Conservation (phyloP, 495 filamentous ascomycete species). For the Neurospora cerealis region DNA sequence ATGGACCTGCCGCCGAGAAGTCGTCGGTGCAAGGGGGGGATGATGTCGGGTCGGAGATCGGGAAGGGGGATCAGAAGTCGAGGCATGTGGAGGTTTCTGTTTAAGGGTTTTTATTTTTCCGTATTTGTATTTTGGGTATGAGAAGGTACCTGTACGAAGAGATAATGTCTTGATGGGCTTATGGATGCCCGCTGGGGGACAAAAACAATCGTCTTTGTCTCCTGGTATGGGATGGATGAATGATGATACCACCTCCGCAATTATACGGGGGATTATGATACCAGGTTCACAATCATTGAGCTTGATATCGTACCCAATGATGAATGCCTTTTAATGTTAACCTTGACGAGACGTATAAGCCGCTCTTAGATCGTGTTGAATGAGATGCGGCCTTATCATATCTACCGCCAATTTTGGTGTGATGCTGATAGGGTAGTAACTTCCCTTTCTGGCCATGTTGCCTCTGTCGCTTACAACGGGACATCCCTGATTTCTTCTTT, state of each 20-base stretch:
- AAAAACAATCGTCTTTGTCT: background rate
- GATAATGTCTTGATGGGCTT: background rate
- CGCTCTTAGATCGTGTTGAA: background rate
- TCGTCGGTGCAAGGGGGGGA: background rate
- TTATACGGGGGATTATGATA: background rate
- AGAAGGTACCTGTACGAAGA: background rate
- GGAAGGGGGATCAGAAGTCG: background rate
- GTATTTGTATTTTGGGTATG: background rate
- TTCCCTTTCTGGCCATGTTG: background rate
- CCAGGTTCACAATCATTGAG: background rate
- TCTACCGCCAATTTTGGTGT: background rate
- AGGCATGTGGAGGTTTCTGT: background rate
- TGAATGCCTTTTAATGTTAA: background rate
- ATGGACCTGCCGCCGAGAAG: constrained; percentile 1
- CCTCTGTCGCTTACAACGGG: background rate
- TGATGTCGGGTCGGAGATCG: background rate
- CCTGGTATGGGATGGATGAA: background rate
- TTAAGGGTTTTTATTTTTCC: background rate
- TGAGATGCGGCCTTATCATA: background rate
- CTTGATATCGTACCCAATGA: background rate
- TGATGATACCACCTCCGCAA: background rate
- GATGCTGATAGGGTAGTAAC: background rate
- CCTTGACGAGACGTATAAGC: background rate
- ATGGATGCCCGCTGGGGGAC: background rate
- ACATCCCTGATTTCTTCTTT: too few species aligned